A percentile compares a stretch with the other conserved stretches of the same genome.
Conservation (phyloP, 164 flowering plant species). For the Chimonanthus praecox region DNA sequence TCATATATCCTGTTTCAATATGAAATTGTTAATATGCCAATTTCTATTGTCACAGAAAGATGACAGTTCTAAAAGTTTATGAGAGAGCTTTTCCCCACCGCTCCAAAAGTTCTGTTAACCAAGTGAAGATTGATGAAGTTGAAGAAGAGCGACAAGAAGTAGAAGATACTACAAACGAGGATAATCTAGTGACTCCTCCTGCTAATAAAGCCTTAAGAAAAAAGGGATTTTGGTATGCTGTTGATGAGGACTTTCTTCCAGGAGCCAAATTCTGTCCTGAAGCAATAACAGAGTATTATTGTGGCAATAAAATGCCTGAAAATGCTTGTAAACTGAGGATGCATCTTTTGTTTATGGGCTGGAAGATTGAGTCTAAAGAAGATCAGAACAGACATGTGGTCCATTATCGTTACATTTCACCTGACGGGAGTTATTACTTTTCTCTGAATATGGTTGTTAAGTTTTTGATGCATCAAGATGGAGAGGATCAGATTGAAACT, state of each 20-base stretch:
- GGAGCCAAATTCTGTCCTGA: not conserved
- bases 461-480: not conserved
- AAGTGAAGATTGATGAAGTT: not conserved
- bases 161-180: not conserved
- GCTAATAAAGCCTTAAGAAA: not conserved
- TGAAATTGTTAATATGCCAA: not conserved
- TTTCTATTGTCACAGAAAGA: not conserved
- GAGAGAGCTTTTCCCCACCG: too few species aligned
- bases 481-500: not conserved
- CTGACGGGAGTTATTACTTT: not conserved
- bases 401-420: not conserved
- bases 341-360: not conserved
- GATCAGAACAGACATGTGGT: not conserved
- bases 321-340: not conserved
- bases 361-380: constrained; percentile 1
- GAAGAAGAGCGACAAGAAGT: not conserved
- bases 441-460: not conserved
- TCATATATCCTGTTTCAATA: not conserved
- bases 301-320: not conserved
- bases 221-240: not conserved
- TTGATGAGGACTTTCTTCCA: not conserved
- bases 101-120: too few species aligned
- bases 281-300: not conserved
- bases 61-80: not conserved
- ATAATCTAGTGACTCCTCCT: not conserved